Base-by-base conservation (phyloP, 768 basidiomycete genomes). In the Panellus pusillus region DNA sequence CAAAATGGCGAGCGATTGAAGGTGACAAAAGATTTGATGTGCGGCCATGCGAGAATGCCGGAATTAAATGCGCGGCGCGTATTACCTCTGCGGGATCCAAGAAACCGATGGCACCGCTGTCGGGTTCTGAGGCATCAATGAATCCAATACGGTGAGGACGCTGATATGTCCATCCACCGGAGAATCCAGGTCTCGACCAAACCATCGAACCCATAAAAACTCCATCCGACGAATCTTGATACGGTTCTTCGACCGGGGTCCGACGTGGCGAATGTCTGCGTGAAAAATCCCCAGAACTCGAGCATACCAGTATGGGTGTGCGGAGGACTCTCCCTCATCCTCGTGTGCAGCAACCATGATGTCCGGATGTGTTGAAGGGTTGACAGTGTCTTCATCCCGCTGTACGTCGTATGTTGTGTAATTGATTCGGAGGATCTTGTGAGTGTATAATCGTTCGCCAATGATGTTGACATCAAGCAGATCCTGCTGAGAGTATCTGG, bases 221-320 rank as follows among this genome's bases (percentile, higher is more conserved):
- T 50, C 41, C 50, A 50, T 50, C 2, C 32, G 42, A 3, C 27
- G 41, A 4, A 15, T 8, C 9, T 42, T 41, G 2, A 9, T 28
- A 7, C 15, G 1, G 17, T 43, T 50, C 9, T 50, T 43, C 15
- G 50, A 50, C n/a, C 13, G 13, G 3, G 14, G 4, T 12, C 50
- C 48, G 31, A 50, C 40, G 15, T 50, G 48, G 9, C 48, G 50
- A 4, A 50, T 31, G 13, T 43, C 50, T 7, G 32, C 50, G 27
- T 50, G 50, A 8, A 50, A 44, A 12, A 50, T 50, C 2, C 41
- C 32, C 1, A 50, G 9, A 6, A 50, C 28, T 0, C 41, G 42
- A 1, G 32, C 50, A 12, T 50, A 50, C 50, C 50, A 50, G 29
- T 50, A 50, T 17, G 41, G 39, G 18, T 49, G 48, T 2, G 50